Conservation (phyloP, 2,329 filamentous ascomycete species). For the Colletotrichum zoysiae region DNA sequence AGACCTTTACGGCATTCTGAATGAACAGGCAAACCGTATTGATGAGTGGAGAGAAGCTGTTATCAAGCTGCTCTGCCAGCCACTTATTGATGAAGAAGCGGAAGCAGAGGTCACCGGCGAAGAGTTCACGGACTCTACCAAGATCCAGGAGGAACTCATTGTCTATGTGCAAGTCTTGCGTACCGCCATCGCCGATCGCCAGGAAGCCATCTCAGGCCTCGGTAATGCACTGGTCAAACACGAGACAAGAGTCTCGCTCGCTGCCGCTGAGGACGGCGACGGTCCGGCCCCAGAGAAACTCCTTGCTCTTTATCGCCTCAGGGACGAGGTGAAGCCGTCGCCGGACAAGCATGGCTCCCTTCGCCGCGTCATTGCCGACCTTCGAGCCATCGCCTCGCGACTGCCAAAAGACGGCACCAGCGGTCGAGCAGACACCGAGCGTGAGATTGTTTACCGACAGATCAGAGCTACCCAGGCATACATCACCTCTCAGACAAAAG, state of each 20-base stretch:
- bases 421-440: conserved; percentile 63
- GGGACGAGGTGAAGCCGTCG: conserved; percentile 62
- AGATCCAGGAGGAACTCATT: conserved; percentile 88
- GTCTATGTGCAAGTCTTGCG: conserved; percentile 86
- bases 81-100: conserved; percentile 86
- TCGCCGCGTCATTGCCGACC: conserved; percentile 75
- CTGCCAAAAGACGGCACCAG: conserved; percentile 64
- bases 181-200: conserved; percentile 82
- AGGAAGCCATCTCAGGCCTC: conserved; percentile 80
- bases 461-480: conserved; percentile 70
- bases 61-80: conserved; percentile 76
- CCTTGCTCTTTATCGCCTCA: conserved; percentile 63
- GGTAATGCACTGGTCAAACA: conserved; percentile 80
- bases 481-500: conserved; percentile 65
- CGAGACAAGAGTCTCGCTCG: conserved; percentile 74
- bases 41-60: conserved; percentile 81
- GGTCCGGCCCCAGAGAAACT: conserved; percentile 78
- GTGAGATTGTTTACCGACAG: conserved; percentile 72
- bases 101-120: conserved; percentile 82
- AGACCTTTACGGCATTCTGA: conserved; percentile 73
- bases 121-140: conserved; percentile 89
- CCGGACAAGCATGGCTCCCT: conserved; percentile 70
- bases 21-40: conserved; percentile 78
- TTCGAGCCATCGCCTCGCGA: conserved; percentile 76
- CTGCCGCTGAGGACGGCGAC: conserved; percentile 70